Percentiles rank a stretch among this genome's conserved stretches.
phyloP scores from a whole-genome alignment of 1,139 yeast species.

The Pichia sp. region DNA sequence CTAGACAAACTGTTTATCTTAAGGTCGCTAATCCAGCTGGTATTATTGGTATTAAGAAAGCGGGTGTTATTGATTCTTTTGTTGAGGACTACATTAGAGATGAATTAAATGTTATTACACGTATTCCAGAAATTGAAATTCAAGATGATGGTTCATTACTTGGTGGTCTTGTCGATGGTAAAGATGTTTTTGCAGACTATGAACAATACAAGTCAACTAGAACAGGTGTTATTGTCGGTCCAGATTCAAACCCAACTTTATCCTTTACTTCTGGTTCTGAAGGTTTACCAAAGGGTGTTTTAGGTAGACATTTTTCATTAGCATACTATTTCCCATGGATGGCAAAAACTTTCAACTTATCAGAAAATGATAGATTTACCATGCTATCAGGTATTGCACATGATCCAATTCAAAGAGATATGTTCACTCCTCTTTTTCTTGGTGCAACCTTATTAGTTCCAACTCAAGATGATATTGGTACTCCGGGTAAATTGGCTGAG shows the following conservation, averaged over 20 bases:
- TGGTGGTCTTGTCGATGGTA: slow-evolving; percentile 56
- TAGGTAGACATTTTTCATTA: slow-evolving; percentile 93
- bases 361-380: slow-evolving; percentile 81
- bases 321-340: slow-evolving; percentile 99
- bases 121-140: slow-evolving; percentile 71
- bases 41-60: slow-evolving; percentile 80
- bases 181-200: slow-evolving; percentile 48
- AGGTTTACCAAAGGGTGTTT: slow-evolving; percentile 97
- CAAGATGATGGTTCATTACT: slow-evolving; percentile 67
- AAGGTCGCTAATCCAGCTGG: slow-evolving; percentile 92
- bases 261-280: slow-evolving; percentile 98
- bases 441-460: slow-evolving; percentile 94
- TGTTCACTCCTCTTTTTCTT: slow-evolving; percentile 92
- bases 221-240: slow-evolving; percentile 93
- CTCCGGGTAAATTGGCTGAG: slow-evolving; percentile 94
- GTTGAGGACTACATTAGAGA: slow-evolving; percentile 71
- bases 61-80: slow-evolving; percentile 69
- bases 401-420: slow-evolving; percentile 98
- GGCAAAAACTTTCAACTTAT: slow-evolving; percentile 75
- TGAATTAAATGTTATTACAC: slow-evolving; percentile 65
- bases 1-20: slow-evolving; percentile 87
- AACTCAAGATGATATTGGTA: slow-evolving; percentile 94
- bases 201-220: slow-evolving; percentile 44
- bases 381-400: slow-evolving; percentile 99
- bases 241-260: slow-evolving; percentile 93